These are phyloP conservation scores for Cyanidioschyzon merolae DNA, from an alignment of 23 red algal species.

Conservation along the genomic window DNA sequence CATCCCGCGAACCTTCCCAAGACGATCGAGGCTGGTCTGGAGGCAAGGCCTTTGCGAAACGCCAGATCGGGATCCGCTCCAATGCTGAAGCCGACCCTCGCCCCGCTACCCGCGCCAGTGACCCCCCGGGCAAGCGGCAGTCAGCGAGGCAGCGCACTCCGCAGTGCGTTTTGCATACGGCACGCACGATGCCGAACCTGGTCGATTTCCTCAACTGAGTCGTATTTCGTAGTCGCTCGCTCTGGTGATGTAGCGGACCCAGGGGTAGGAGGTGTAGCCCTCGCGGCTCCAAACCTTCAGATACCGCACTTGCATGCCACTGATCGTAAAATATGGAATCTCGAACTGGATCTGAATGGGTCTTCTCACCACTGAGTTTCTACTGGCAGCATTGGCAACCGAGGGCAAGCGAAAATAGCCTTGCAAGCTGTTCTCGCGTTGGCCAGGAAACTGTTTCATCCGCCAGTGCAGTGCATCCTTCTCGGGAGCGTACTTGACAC, in stretches of 20 bases:
- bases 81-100: no score
- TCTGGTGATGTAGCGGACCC: slow-evolving; percentile 90
- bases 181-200: no score
- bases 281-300: slow-evolving; percentile 77
- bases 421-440: slow-evolving; percentile 55
- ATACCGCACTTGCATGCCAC: slow-evolving; percentile 87
- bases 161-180: no score
- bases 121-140: no score
- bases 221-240: slow-evolving; percentile 84
- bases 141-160: no score
- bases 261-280: slow-evolving; percentile 76
- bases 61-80: no score
- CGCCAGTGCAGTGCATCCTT: slow-evolving; percentile 78
- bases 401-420: slow-evolving; percentile 78
- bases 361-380: slow-evolving; percentile 50
- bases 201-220: no score
- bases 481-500: slow-evolving; percentile 84
- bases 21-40: no score
- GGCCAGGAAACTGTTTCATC: slow-evolving; percentile 81
- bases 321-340: slow-evolving; percentile 92
- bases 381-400: slow-evolving; percentile 36
- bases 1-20: no score
- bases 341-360: slow-evolving; percentile 89
- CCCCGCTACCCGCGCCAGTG: no score
- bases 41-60: no score